Base-by-base conservation (phyloP, 2,329 filamentous ascomycete species). In the Claviceps capensis region DNA sequence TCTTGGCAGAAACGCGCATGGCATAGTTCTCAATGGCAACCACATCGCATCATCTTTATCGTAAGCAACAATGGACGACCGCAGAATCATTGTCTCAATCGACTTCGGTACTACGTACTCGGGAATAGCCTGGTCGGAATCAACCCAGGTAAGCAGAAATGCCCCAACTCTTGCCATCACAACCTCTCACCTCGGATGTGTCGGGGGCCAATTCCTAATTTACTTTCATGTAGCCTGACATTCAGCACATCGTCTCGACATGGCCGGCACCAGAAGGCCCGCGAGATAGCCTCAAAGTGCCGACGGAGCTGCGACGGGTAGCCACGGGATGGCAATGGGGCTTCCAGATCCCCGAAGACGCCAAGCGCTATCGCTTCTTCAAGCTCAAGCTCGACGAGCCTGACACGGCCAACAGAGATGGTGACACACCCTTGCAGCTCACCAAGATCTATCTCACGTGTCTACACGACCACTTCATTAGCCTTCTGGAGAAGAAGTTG, bases 101-200 rank as follows among this genome's bases (percentile, higher is more conserved):
- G 76, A 79, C 58, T 78, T 79, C 57, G 76, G 76, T 26, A 79
- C 76, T 13, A 79, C 76, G 4, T 79, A 74, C 59, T 76, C 75
- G 14, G 75, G 74, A 34, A 66, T 78, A n/a, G 73, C 73, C 34
- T 79, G 73, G 72, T 71, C 70, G 43, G 68, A 74, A 53, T 71
- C 71, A 47, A 65, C 58, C 47, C 62, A 62, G 40, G 67, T 67
- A 63, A 62, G 65, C 19, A 5, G 30, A 45, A 26, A 44, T 14
- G 26, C 13, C 22, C 41, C 7, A 42, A 13, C 17, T 6, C 41
- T 17, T n/a, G 5, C 17, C 17, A 5, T 9, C 17, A 19, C 17
- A 42, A 9, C 17, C 3, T 17, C 40, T 22, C 3, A 13, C n/a
- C 40, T 42, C 17, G 40, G 19, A 42, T 19, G 19, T 9, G 17